phyloP scores from a whole-genome alignment of 192 early-diverging fungal species.

The Linnemannia schmuckeri region DNA sequence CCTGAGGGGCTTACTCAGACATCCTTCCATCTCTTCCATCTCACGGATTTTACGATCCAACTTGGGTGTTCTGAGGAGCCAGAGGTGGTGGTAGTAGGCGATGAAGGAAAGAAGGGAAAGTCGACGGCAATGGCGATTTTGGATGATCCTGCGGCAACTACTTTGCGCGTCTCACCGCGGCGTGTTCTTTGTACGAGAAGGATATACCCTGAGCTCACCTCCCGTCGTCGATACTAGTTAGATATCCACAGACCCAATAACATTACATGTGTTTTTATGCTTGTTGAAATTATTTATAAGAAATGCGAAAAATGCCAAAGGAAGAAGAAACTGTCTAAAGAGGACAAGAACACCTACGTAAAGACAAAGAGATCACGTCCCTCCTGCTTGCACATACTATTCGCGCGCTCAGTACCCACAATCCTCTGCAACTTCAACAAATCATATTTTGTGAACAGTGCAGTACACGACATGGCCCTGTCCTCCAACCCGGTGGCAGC shows the following conservation, averaged over 20 bases:
- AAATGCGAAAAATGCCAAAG: too few species aligned
- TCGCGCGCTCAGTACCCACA: slow-evolving; percentile 82
- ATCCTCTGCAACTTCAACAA: slow-evolving; percentile 89
- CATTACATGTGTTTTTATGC: too few species aligned
- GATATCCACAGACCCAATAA: background rate
- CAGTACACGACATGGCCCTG: slow-evolving; percentile 72
- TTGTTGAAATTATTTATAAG: too few species aligned
- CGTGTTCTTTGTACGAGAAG: background rate
- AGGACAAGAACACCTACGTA: slow-evolving; percentile 5
- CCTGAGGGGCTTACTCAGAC: background rate
- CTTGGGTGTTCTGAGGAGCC: background rate
- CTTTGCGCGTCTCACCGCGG: background rate
- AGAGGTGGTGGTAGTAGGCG: background rate
- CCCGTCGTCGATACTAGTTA: background rate
- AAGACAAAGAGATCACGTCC: slow-evolving; percentile 60
- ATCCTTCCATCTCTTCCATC: too few species aligned
- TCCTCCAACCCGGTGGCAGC: slow-evolving; percentile 64
- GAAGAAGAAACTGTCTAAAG: too few species aligned
- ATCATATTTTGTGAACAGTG: slow-evolving; percentile 86
- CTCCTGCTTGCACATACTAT: slow-evolving; percentile 77
- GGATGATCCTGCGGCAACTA: background rate
- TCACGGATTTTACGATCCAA: background rate
- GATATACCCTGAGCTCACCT: background rate
- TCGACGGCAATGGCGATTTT: background rate
- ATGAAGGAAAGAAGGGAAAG: background rate